Conservation (phyloP, 371 early-diverging fungal genomes). For the Choanephora cucurbitarum region DNA sequence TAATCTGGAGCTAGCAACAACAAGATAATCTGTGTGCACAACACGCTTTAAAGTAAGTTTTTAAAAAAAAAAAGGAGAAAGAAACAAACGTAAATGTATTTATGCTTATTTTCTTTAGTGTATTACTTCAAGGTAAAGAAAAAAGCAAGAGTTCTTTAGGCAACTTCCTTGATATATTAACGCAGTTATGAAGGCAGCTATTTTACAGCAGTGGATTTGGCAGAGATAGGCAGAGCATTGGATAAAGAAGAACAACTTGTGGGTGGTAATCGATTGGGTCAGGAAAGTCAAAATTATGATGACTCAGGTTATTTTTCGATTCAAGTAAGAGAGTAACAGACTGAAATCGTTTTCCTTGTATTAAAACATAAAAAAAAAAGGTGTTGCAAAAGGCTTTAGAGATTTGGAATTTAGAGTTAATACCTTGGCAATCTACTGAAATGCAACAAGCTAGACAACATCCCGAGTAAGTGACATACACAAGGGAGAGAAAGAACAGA, state of each 20-base stretch:
- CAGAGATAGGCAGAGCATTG: conserved; percentile 62
- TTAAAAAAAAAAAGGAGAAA: not conserved
- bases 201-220: conserved; percentile 76
- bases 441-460: conserved; percentile 44
- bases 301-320: conserved; percentile 82
- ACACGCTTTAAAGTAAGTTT: conserved; percentile 64
- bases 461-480: conserved; percentile 51
- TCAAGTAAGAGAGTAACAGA: conserved; percentile 46
- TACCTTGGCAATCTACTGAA: conserved; percentile 57
- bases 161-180: not conserved
- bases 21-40: conserved; percentile 78
- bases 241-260: conserved; percentile 48
- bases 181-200: conserved; percentile 41
- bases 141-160: not conserved
- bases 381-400: conserved; percentile 66
- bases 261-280: conserved; percentile 21
- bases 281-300: conserved; percentile 70
- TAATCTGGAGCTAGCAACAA: conserved; percentile 68
- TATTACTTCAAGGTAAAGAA: conserved; percentile 58
- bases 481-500: too few relatives aligned
- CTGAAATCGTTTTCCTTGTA: too few relatives aligned
- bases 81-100: not conserved
- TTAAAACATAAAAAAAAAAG: conserved; percentile 32
- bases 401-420: conserved; percentile 68
- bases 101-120: conserved; percentile 15